Evolutionary conservation across 2,329 filamentous ascomycete species (phyloP), one percentile per base, ranked within the genome.

Genomic region (Xylaria hypoxylon): DNA sequence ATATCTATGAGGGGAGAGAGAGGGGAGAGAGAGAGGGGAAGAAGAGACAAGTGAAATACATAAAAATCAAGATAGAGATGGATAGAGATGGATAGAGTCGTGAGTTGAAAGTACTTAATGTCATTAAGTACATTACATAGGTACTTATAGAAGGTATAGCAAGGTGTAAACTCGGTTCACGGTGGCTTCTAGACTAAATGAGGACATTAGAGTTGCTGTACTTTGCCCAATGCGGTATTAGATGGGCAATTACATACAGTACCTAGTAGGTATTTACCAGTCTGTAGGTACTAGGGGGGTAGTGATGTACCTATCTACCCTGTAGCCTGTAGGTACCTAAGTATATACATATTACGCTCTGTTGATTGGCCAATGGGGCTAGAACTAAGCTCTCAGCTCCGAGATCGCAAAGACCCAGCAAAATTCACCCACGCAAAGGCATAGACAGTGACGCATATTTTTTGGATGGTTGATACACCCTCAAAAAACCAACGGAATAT

Each of bases 321-420:
- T 33, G 31, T 33, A 33, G 7, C 3, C 31, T 33, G 11, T 8
- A 33, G n/a, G n/a, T 33, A 33, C 31, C 31, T 33, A 50, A 17
- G 44, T 24, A 47, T 48, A 38, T 38, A 8, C 19, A 22, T 24
- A 61, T 15, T 31, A 11, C 22, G 28, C 50, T 24, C 40, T 47
- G 28, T 2, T 61, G 57, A 65, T 65, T 65, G 62, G 50, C 33
- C 62, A 56, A 61, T 61, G 56, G 62, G 62, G 11, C 31, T 38
- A 15, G 6, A 35, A 31, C 26, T 44, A 47, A 47, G 50, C 28
- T 31, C 47, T 38, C n/a, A 47, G 55, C 62, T 65, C 62, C 62
- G 62, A 65, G 44, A 38, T 33, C 62, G 62, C 62, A 64, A 47
- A 11, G 19, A 28, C 51, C 44, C n/a, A 40, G 47, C 55, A 64